Evolutionary conservation across 176 grass and related monocot genomes (phyloP), one percentile per base, ranked within the genome.

Genomic region (Oryza nivara): DNA sequence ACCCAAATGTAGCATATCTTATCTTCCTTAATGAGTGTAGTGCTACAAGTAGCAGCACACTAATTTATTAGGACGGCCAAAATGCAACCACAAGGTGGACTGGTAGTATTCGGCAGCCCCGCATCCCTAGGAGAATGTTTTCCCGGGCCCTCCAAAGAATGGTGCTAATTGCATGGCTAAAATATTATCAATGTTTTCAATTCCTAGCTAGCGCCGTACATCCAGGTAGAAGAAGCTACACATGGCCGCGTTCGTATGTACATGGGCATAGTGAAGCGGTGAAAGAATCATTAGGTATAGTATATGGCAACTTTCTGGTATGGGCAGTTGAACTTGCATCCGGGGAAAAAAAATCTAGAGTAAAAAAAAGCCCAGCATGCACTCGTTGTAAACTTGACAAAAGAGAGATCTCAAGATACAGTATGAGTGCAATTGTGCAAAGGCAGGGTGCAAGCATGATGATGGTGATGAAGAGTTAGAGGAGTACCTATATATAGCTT

Each of bases 111-210:
- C 14, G 54, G 66, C n/a, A 7, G 63, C 49, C 58, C 65, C 80
- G 11, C 75, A 70, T 83, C 80, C 63, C 69, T 68, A 91, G 84
- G 71, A 91, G 89, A 91, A 91, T 91, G 85, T 87, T 75, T 83
- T 54, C 12, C 75, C 52, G 76, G 80, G 51, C 23, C 73, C 80
- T 5, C 76, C 23, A 66, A 80, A 65, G 75, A 84, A 61, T 9
- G 69, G 40, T 40, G 56, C 40, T 63, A 63, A 63, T 49, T 74
- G 30, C 28, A 73, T 49, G 44, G 19, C 5, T 1, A 83, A 73
- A 83, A 32, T 25, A 15, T 49, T 49, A 3, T 15, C 20, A 58
- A 58, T n/a, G 2, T 17, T 63, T 9, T 1, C 40, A 8, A 41
- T 41, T 41, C 11, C 12, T 65, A 68, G 17, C 17, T 38, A 70